Conservation (phyloP, 2,329 filamentous ascomycete genomes). For the Pseudopyricularia cyperi region DNA sequence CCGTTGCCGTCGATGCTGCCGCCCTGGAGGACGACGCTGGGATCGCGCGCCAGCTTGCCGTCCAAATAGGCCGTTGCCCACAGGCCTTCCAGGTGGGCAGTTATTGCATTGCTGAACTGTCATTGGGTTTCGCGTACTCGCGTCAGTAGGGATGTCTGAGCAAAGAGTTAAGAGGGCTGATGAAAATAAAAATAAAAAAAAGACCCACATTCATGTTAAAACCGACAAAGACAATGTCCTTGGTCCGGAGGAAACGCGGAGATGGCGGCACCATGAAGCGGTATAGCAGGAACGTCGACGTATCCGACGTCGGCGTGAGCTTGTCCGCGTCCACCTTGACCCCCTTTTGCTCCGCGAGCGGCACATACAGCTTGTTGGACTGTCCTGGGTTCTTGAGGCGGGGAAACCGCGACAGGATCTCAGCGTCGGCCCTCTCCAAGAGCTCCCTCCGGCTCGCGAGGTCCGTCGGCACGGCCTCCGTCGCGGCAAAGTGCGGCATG, state of each 20-base stretch:
- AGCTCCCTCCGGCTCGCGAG: slow-evolving; percentile 25
- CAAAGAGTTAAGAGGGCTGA: not conserved
- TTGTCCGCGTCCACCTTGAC: slow-evolving; percentile 18
- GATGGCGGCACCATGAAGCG: slow-evolving; percentile 32
- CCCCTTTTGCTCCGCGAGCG: slow-evolving; percentile 21
- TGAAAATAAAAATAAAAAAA: slow-evolving; percentile 14
- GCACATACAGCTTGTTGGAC: slow-evolving; percentile 29
- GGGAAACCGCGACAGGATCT: slow-evolving; percentile 41
- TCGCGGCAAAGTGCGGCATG: slow-evolving; percentile 24
- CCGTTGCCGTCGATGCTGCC: not conserved
- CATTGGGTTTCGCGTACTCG: not conserved
- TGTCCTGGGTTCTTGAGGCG: slow-evolving; percentile 36
- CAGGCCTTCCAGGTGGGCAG: slow-evolving; percentile 37
- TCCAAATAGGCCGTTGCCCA: slow-evolving; percentile 56
- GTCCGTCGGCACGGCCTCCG: slow-evolving; percentile 9
- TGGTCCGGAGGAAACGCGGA: slow-evolving; percentile 18
- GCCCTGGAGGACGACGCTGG: slow-evolving; percentile 4
- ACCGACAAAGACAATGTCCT: slow-evolving; percentile 33
- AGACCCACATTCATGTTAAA: slow-evolving; percentile 19
- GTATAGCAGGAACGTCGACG: slow-evolving; percentile 18
- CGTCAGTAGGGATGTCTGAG: not conserved
- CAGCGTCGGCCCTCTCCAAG: slow-evolving; percentile 28
- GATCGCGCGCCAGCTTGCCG: slow-evolving; percentile 23
- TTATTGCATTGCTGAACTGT: slow-evolving; percentile 16
- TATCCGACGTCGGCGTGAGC: slow-evolving; percentile 21